These are phyloP conservation scores for Phytophthora citricola DNA, from an alignment of 352 stramenopile genomes.

Conservation along the genomic window DNA sequence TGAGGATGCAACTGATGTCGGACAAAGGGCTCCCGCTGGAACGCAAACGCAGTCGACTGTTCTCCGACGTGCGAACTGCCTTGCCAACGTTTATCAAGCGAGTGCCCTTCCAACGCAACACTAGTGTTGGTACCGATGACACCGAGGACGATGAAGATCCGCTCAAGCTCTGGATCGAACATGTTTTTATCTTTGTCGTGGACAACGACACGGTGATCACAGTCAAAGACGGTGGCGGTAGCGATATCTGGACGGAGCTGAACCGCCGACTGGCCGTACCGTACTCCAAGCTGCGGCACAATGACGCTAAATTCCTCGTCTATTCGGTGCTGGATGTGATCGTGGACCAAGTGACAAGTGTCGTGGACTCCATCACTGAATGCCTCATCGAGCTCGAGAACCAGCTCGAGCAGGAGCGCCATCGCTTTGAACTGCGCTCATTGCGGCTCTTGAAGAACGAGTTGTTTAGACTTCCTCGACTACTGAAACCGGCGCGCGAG, in stretches of 20 bases:
- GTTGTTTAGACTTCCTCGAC: conserved; percentile 72
- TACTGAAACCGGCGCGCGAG: conserved; percentile 84
- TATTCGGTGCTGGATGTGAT: conserved; percentile 90
- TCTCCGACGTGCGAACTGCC: conserved; percentile 25
- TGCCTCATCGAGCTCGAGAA: conserved; percentile 82
- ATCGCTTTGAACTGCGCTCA: conserved; percentile 76
- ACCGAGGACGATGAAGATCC: conserved; percentile 58
- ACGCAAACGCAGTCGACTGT: conserved; percentile 43
- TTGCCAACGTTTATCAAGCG: conserved; percentile 52
- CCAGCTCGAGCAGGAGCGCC: conserved; percentile 66
- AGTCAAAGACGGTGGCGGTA: conserved; percentile 74
- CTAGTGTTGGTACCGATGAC: conserved; percentile 24
- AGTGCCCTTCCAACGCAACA: conserved; percentile 29
- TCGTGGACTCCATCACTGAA: conserved; percentile 81
- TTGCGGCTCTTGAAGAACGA: conserved; percentile 83
- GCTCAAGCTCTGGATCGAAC: conserved; percentile 83
- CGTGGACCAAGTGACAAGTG: conserved; percentile 82
- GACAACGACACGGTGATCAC: conserved; percentile 87
- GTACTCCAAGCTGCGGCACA: conserved; percentile 91
- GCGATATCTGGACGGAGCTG: conserved; percentile 78
- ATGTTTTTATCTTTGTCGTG: conserved; percentile 86
- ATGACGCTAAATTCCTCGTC: conserved; percentile 88
- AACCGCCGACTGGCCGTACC: conserved; percentile 75
- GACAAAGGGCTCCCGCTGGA: conserved; percentile 43
- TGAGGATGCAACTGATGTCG: conserved; percentile 71